These are phyloP conservation scores for Fomitiporia mediterranea DNA, from an alignment of 1,284 basidiomycete genomes.

Conservation along the genomic window DNA sequence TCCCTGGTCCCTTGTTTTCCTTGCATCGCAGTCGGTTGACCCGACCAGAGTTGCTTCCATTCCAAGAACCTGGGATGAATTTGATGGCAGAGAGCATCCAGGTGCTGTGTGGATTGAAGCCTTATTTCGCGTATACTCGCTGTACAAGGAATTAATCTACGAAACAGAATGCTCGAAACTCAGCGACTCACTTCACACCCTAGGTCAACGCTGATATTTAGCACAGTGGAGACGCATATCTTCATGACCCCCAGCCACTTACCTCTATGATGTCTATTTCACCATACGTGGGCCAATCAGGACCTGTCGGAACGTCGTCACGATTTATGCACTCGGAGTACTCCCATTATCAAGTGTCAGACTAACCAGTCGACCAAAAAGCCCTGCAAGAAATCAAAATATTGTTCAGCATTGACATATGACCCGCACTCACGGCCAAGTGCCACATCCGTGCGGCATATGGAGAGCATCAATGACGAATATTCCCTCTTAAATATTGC, in stretches of 20 bases:
- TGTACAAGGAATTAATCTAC: conserved; percentile 31
- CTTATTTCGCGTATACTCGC: conserved; percentile 76
- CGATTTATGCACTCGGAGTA: no score
- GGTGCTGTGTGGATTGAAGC: conserved; percentile 73
- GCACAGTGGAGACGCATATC: no score
- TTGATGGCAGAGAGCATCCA: conserved; percentile 60
- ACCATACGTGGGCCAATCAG: conserved; percentile 69
- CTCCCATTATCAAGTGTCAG: no score
- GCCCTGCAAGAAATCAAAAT: conserved; percentile 28
- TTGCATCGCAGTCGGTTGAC: conserved; percentile 65
- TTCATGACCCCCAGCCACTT: no score
- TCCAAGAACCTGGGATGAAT: conserved; percentile 41
- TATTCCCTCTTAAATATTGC: conserved; percentile 54
- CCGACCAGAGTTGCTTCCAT: conserved; percentile 61
- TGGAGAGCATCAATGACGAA: conserved; percentile 82
- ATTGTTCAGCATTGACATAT: background rate
- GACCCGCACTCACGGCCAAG: conserved; percentile 68
- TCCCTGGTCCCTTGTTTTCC: conserved; percentile 61
- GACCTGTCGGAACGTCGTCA: conserved; percentile 36
- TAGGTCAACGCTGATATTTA: conserved; percentile 20
- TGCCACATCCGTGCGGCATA: conserved; percentile 87
- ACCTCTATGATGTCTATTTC: conserved; percentile 88
- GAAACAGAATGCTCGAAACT: no score
- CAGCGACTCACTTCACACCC: conserved; percentile 8
- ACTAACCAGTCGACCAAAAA: conserved; percentile 50